Evolutionary conservation across 331 rosid genomes (phyloP), one percentile per base, ranked within the genome.

Genomic region (Cucumis variabilis): DNA sequence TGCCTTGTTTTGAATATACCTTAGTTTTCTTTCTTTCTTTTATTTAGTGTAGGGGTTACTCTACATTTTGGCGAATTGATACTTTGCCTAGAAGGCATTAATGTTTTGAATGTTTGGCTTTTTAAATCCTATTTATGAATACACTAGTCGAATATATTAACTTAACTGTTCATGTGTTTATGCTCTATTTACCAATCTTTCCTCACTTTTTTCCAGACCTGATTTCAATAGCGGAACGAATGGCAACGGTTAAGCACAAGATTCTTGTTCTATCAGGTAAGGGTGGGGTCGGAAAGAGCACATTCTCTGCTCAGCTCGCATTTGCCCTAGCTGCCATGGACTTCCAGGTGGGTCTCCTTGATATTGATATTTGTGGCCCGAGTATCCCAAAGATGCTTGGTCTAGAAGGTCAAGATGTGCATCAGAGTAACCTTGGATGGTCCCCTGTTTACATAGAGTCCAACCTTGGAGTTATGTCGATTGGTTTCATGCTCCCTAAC

Each of bases 231-330:
- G 96, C 94, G 15, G 99, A 95, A 89, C 90, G 98, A 86, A 93
- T 97, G 99, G 96, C 98, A 14, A 92, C 95, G 23, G 98, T 95
- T 58, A 97, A 95, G 93, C 98, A 95, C 90, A 97, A 95, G 92
- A 97, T 95, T 88, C 88, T 97, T 76, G 92, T 97, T 87, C 89
- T 97, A 81, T 97, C 99, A 1, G 98, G 99, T 70, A 97, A 97
- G 65, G 99, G 99, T 80, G 98, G 99, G 71, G 99, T 97, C 82
- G 98, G 99, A 55, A 95, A 97, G 96, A 97, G 98, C 91, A 97
- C 99, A 11, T 95, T 97, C 90, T 94, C 98, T 68, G 94, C 99
- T 51, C 98, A 97, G 76, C 93, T 97, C 7, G 92, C 99, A n/a
- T 97, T 92, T 91, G 99, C 98, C 20, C 91, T 97, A 69, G 98